Evolutionary conservation across 2,329 filamentous ascomycete species (phyloP).

Genomic region (Neofusicoccum ribis): DNA sequence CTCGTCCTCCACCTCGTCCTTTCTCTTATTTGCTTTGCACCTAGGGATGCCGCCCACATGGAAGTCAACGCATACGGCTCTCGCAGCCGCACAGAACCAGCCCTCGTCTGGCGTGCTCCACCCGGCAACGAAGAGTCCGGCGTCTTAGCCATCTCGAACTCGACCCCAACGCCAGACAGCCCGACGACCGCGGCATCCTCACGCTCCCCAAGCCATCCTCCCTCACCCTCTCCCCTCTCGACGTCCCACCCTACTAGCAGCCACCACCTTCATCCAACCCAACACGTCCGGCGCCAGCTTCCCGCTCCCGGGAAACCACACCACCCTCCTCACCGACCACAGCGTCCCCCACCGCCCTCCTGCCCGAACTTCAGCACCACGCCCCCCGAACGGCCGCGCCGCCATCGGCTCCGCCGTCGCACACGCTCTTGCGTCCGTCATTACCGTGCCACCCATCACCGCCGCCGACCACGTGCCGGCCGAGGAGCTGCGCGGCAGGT

Average conservation of each 20-base stretch:
- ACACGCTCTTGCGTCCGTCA: too few species aligned
- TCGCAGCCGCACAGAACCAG: not conserved
- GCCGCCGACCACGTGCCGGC: not conserved
- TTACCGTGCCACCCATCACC: not conserved
- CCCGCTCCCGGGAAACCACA: not conserved
- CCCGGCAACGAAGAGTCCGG: not conserved
- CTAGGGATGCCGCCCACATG: not conserved
- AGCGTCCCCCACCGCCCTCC: too few species aligned
- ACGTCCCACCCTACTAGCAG: too few species aligned
- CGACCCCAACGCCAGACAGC: not conserved
- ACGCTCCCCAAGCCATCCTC: not conserved
- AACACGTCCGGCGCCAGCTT: not conserved
- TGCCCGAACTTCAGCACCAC: too few species aligned
- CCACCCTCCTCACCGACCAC: not conserved
- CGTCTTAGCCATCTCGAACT: not conserved
- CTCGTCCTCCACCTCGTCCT: not conserved
- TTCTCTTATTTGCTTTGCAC: not conserved
- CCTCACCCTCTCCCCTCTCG: too few species aligned
- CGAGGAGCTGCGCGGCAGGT: not conserved
- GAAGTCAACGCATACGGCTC: not conserved
- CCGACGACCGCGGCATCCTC: not conserved
- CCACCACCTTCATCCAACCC: not conserved
- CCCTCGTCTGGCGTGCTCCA: not conserved
- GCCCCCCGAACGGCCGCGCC: too few species aligned
- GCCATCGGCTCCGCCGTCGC: too few species aligned